Base-by-base conservation (phyloP, 108 stramenopile species). In the Nitzschia sp. region DNA sequence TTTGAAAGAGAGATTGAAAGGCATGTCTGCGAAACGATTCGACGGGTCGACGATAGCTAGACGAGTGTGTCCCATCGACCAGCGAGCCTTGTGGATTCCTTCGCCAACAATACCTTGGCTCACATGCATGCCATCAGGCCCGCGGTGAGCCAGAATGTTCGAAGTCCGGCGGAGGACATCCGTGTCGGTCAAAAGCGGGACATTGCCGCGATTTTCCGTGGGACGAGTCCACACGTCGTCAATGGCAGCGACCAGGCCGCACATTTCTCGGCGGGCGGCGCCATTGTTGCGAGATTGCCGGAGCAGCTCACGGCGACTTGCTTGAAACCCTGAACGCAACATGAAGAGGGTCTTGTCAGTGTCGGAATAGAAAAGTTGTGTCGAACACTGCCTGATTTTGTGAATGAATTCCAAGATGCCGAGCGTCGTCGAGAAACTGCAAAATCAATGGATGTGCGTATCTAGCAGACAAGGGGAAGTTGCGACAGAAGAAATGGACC, bases 11-110 rank as follows among this genome's bases (percentile, higher is more conserved):
- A 89, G 54, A 19, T 76, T 59, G 66, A 86, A 86, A 3, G 88
- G 88, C 85, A 89, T 89, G 69, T 86, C 83, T 17, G 88, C 88
- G 24, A 47, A 51, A 2, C 78, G 76, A 48, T 70, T 74, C 58
- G 68, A 57, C 0, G 88, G 88, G 73, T 86, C 85, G 29, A 89
- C 88, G 64, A 89, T 89, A 38, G 88, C 85, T 35, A 89, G 70
- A 38, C 88, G 83, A 18, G 78, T 79, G 70, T 89, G 88, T 8
- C 88, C 79, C 79, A 80, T 80, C 36, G 69, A 58, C 79, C 79
- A 80, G 17, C 64, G 72, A 32, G 66, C 64, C 51, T 57, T 61
- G 32, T 55, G 31, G 27, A 27, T 18, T 25, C 59, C 61, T 32
- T 64, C 71, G 9, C 68, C 77, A 33, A 82, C 51, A 24, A 59